These are phyloP conservation scores for Pseudocercospora macadamiae DNA, from an alignment of 2,329 filamentous ascomycete genomes.

Conservation along the genomic window DNA sequence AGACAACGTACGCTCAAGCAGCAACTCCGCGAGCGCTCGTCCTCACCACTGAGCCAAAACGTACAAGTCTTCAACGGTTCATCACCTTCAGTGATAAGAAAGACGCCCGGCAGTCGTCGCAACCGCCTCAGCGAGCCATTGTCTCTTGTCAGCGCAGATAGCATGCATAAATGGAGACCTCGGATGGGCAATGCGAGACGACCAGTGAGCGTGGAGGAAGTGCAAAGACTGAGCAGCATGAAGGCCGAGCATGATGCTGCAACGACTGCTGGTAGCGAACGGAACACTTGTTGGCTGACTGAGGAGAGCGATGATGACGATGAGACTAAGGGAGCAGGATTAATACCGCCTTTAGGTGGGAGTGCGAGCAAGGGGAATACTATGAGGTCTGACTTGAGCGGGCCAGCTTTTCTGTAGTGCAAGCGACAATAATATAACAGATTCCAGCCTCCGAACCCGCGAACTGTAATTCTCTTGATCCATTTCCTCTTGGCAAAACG, in stretches of 20 bases:
- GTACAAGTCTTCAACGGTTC: constrained; percentile 10
- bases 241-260: constrained; percentile 29
- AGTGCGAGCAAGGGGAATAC: constrained; percentile 19
- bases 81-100: constrained; percentile 7
- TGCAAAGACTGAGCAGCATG: constrained; percentile 34
- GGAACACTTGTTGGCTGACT: constrained; percentile 15
- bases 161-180: constrained; percentile 30
- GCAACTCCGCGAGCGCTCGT: constrained; percentile 25
- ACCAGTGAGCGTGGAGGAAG: constrained; percentile 32
- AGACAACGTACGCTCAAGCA: constrained; percentile 5
- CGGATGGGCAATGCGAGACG: constrained; percentile 24
- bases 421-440: neutral
- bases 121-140: constrained; percentile 33
- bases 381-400: constrained; percentile 27
- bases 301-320: constrained; percentile 22
- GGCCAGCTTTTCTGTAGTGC: constrained; percentile 29
- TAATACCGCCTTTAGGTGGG: constrained; percentile 19
- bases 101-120: constrained; percentile 5
- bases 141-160: constrained; percentile 34
- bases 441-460: neutral
- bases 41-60: constrained; percentile 31
- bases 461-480: neutral
- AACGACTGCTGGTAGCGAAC: constrained; percentile 26
- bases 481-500: neutral
- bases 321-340: constrained; percentile 21